Evolutionary conservation across 495 filamentous ascomycete genomes (phyloP).

Genomic region (Chlorociboria aeruginascens): DNA sequence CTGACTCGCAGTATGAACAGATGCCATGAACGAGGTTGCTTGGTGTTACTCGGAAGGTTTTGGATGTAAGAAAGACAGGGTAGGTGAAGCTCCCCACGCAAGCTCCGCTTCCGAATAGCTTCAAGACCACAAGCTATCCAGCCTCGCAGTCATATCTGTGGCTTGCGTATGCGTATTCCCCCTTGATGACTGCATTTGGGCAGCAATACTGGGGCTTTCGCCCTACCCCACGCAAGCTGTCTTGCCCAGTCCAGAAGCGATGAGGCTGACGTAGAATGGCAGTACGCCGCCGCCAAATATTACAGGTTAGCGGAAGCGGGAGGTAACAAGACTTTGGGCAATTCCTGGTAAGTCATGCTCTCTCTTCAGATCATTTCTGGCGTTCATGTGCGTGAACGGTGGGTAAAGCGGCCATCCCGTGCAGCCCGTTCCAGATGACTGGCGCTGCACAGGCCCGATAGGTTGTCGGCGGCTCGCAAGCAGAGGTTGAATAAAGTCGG

Average conservation of each 20-base stretch:
- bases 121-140: slow-evolving; percentile 13
- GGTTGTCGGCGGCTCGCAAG: slow-evolving; percentile 7
- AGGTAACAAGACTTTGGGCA: slow-evolving; percentile 82
- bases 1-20: slow-evolving; percentile 26
- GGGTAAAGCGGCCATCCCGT: slow-evolving; percentile 10
- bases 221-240: slow-evolving; percentile 6
- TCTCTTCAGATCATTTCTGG: slow-evolving; percentile 11
- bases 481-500: slow-evolving; percentile 6
- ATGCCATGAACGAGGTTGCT: slow-evolving; percentile 94
- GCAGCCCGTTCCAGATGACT: slow-evolving; percentile 17
- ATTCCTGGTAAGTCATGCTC: slow-evolving; percentile 70
- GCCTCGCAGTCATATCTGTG: slow-evolving; percentile 15
- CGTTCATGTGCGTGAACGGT: slow-evolving; percentile 2
- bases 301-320: slow-evolving; percentile 84
- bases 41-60: slow-evolving; percentile 96
- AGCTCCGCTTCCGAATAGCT: slow-evolving; percentile 16
- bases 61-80: slow-evolving; percentile 94
- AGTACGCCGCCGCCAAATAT: slow-evolving; percentile 61
- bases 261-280: slow-evolving; percentile 13
- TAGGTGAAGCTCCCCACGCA: slow-evolving; percentile 34
- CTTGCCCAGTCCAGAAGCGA: slow-evolving; percentile 10
- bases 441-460: slow-evolving; percentile 12
- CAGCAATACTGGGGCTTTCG: slow-evolving; percentile 24
- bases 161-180: slow-evolving; percentile 14
- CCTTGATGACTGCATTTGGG: slow-evolving; percentile 21